A percentile compares a stretch with the other conserved stretches of the same genome.
These are phyloP conservation scores for Xylariomycetidae sp. DNA, from an alignment of 2,329 filamentous ascomycete genomes.

Conservation along the genomic window DNA sequence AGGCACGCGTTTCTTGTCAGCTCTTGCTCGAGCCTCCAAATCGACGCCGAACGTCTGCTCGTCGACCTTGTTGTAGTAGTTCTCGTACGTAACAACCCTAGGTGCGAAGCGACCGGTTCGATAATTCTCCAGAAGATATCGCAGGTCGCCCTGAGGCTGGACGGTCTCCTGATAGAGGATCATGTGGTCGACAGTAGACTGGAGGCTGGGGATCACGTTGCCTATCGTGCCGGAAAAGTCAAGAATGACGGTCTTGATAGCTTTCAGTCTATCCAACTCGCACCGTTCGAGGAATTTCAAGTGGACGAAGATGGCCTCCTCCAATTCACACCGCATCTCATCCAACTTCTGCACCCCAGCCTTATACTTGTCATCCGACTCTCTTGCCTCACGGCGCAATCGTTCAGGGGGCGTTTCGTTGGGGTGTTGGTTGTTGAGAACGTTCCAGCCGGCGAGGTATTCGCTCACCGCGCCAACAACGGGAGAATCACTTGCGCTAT, in stretches of 20 bases:
- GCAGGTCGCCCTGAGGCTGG: conserved; percentile 83
- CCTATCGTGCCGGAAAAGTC: conserved; percentile 97
- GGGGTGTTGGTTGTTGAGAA: conserved; percentile 82
- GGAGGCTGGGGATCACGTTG: conserved; percentile 94
- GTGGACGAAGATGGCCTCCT: conserved; percentile 89
- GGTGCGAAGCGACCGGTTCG: conserved; percentile 90
- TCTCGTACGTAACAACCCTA: conserved; percentile 90
- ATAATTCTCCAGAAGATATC: conserved; percentile 95
- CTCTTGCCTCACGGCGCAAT: conserved; percentile 80
- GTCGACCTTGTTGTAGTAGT: conserved; percentile 98
- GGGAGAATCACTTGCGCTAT: conserved; percentile 67
- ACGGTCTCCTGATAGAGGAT: conserved; percentile 98
- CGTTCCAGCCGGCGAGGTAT: conserved; percentile 88
- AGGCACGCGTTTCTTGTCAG: conserved; percentile 92
- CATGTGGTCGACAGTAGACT: conserved; percentile 97
- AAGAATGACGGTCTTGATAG: conserved; percentile 95
- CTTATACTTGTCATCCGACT: conserved; percentile 94
- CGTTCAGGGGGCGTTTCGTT: conserved; percentile 88
- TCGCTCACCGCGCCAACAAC: conserved; percentile 79
- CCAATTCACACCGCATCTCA: conserved; percentile 85
- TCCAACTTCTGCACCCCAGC: conserved; percentile 79
- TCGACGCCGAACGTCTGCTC: conserved; percentile 98
- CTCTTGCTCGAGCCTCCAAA: conserved; percentile 87
- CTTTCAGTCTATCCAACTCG: conserved; percentile 91
- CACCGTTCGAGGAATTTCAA: conserved; percentile 96